Percentiles rank a stretch among this genome's conserved stretches.
Conservation (phyloP, 805 yeast species). For the Pichia gijzeniarum region DNA sequence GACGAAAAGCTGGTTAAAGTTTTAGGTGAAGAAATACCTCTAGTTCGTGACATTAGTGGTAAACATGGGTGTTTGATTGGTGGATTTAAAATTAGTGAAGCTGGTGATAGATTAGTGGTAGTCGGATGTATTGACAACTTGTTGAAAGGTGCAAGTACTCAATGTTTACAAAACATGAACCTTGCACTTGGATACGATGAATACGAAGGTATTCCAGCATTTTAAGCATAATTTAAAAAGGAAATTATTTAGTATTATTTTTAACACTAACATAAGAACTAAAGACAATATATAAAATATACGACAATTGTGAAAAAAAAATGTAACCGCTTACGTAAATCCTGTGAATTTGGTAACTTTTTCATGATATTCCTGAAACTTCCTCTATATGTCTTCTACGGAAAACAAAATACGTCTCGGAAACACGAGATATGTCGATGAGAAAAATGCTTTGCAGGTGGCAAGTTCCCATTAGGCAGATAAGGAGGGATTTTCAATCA, state of each 20-base stretch:
- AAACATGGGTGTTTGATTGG: constrained; percentile 95
- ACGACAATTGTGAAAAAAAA: neutral
- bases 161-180: constrained; percentile 94
- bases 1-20: constrained; percentile 82
- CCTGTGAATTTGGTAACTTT: too few relatives aligned
- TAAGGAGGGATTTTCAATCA: too few relatives aligned
- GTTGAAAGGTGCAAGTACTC: constrained; percentile 98
- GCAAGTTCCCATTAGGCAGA: too few relatives aligned
- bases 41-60: constrained; percentile 85
- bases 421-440: neutral
- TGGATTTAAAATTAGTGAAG: constrained; percentile 88
- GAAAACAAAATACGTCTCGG: too few relatives aligned
- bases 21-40: constrained; percentile 90
- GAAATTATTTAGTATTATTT: too few relatives aligned
- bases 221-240: neutral
- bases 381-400: too few relatives aligned
- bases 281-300: neutral
- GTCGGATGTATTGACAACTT: constrained; percentile 95
- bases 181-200: constrained; percentile 86
- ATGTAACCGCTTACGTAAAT: too few relatives aligned
- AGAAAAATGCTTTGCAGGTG: neutral
- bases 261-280: too few relatives aligned
- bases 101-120: constrained; percentile 83
- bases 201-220: constrained; percentile 82
- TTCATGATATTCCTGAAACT: too few relatives aligned